phyloP scores from a whole-genome alignment of 371 early-diverging fungal species.

The Parasitella parasitica region DNA sequence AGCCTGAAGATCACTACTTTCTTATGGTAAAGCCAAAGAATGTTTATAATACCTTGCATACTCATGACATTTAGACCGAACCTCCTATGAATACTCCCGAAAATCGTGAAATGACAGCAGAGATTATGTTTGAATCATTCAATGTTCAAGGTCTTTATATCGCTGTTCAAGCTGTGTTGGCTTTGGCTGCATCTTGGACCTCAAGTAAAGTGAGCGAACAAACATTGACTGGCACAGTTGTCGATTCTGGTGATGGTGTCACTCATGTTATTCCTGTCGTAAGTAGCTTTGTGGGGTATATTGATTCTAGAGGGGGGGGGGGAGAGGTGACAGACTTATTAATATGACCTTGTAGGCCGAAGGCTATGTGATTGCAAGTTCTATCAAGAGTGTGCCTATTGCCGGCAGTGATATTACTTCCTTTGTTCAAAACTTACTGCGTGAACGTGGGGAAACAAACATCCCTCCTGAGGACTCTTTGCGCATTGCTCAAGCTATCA shows the following conservation, averaged over 20 bases:
- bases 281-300: slow-evolving; percentile 14
- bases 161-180: slow-evolving; percentile 92
- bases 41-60: not conserved
- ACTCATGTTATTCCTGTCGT: slow-evolving; percentile 98
- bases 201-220: slow-evolving; percentile 74
- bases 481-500: slow-evolving; percentile 92
- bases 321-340: not conserved
- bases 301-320: not conserved
- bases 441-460: slow-evolving; percentile 91
- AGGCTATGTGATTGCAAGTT: slow-evolving; percentile 96
- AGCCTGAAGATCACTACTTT: slow-evolving; percentile 97
- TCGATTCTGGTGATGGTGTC: slow-evolving; percentile 98
- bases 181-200: slow-evolving; percentile 89
- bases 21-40: slow-evolving; percentile 67
- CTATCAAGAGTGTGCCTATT: slow-evolving; percentile 97
- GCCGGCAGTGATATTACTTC: slow-evolving; percentile 97
- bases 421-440: slow-evolving; percentile 93
- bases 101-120: slow-evolving; percentile 92
- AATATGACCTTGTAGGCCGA: slow-evolving; percentile 90
- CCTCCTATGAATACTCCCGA: slow-evolving; percentile 92
- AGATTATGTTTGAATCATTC: slow-evolving; percentile 92
- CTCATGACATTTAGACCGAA: slow-evolving; percentile 63
- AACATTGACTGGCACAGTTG: slow-evolving; percentile 95
- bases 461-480: slow-evolving; percentile 96
- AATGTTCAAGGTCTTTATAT: slow-evolving; percentile 89